Conservation (phyloP, 257 asterid species). For the Jacaranda mimosifolia region DNA sequence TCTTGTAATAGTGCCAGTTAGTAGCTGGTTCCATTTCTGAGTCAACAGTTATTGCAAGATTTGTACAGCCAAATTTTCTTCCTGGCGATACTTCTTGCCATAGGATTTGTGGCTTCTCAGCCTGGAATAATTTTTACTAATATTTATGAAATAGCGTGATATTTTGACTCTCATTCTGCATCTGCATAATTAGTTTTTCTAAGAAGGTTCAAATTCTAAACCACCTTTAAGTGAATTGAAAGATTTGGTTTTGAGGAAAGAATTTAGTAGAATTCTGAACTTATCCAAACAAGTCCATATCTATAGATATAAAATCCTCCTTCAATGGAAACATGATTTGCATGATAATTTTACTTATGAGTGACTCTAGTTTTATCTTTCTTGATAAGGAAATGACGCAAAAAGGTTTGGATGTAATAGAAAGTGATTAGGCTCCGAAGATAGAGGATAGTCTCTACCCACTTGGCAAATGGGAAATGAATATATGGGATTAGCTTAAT, state of each 20-base stretch:
- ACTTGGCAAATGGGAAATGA: slow-evolving; percentile 11
- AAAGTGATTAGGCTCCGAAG: neutral
- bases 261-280: too few species aligned
- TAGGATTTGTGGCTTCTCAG: neutral
- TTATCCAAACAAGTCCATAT: too few species aligned
- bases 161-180: neutral
- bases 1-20: too few species aligned
- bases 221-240: too few species aligned
- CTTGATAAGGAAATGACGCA: neutral
- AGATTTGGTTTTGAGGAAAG: too few species aligned
- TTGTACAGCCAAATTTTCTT: neutral
- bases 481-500: slow-evolving; percentile 7
- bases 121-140: neutral
- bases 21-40: too few species aligned
- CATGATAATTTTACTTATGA: too few species aligned
- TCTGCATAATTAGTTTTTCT: neutral
- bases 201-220: too few species aligned
- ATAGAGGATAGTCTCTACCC: slow-evolving; percentile 2
- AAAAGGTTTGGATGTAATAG: neutral
- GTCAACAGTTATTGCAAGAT: too few species aligned
- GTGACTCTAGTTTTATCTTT: neutral
- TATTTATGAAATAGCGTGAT: neutral
- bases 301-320: too few species aligned
- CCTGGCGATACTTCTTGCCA: neutral
- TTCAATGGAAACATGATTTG: too few species aligned